Evolutionary conservation across 495 filamentous ascomycete genomes (phyloP), one percentile per base, ranked within the genome.

Genomic region (Achaetomiella virescens): DNA sequence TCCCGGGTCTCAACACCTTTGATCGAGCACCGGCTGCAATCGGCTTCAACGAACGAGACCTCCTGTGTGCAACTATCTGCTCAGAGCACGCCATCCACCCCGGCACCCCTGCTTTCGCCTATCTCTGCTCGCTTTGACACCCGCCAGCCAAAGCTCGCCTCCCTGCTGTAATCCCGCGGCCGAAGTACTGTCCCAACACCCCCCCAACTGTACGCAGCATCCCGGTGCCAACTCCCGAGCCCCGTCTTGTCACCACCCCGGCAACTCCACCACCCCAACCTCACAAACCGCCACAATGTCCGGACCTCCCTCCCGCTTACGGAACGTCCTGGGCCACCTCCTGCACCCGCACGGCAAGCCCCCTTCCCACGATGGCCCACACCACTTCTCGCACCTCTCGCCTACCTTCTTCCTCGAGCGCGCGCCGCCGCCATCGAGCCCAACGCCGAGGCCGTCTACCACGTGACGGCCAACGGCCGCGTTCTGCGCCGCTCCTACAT

Each of bases 391-490:
- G 66, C 82, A 85, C 11, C 81, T 98, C 17, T 90, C 89, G 1
- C 93, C 93, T 0, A 98, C 95, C 2, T 84, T 81, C 70, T 97
- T 96, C 67, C 80, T 98, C 14, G 86, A 86, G 31, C 83, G 92
- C n/a, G n/a, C 48, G 93, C 93, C 25, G 93, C 92, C 5, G 75
- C 79, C 36, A 91, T 98, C 61, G 93, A 98, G 69, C 93, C 93
- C 22, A 78, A 91, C 64, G 91, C 88, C 37, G 78, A 83, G 66
- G 93, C 92, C 44, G 88, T 97, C 63, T 86, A 89, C 70, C 93
- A 98, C 70, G 66, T 89, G 48, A 96, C 90, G 0, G 81, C 89
- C 51, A 92, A 93, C 69, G 79, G 81, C 59, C 80, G 82, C 57
- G 55, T 72, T 5, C 75, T 98, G 7, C 78, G 86, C 22, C 77